phyloP scores from a whole-genome alignment of 2,329 filamentous ascomycete genomes.

The Septoria petroselini region DNA sequence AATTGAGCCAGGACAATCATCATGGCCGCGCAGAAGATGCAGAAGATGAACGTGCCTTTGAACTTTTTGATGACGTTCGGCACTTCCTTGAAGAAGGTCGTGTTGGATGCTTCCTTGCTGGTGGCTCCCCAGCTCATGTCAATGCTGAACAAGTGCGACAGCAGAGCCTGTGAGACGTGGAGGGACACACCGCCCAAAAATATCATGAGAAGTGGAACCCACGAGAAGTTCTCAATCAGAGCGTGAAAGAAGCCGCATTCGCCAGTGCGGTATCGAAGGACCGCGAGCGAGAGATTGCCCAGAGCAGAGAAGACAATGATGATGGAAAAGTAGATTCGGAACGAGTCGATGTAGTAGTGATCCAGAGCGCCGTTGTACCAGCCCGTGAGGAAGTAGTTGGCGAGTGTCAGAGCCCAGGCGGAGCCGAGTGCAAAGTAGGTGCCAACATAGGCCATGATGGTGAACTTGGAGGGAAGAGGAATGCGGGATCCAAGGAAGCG shows the following conservation, averaged over 20 bases:
- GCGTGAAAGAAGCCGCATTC: slow-evolving; percentile 59
- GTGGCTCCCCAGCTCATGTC: slow-evolving; percentile 55
- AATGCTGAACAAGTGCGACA: slow-evolving; percentile 42
- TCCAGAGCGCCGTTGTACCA: slow-evolving; percentile 76
- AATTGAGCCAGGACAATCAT: slow-evolving; percentile 51
- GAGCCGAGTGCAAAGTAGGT: slow-evolving; percentile 78
- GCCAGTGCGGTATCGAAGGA: slow-evolving; percentile 69
- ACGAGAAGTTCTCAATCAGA: slow-evolving; percentile 58
- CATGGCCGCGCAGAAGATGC: slow-evolving; percentile 45
- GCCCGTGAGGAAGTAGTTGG: slow-evolving; percentile 73
- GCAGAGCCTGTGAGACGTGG: slow-evolving; percentile 42
- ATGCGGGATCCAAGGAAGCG: slow-evolving; percentile 71
- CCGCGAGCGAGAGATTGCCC: slow-evolving; percentile 67
- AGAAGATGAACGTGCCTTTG: slow-evolving; percentile 55
- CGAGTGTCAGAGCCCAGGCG: slow-evolving; percentile 68
- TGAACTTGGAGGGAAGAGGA: slow-evolving; percentile 71
- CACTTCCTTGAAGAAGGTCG: slow-evolving; percentile 57
- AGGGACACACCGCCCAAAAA: slow-evolving; percentile 44
- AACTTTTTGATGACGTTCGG: slow-evolving; percentile 56
- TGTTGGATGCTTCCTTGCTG: slow-evolving; percentile 56
- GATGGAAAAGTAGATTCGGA: slow-evolving; percentile 77
- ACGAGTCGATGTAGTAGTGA: slow-evolving; percentile 75
- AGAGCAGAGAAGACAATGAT: slow-evolving; percentile 74
- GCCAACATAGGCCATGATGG: slow-evolving; percentile 72
- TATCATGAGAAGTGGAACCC: slow-evolving; percentile 52